phyloP scores from a whole-genome alignment of 2,329 filamentous ascomycete species.

The Lachnellula arida region DNA sequence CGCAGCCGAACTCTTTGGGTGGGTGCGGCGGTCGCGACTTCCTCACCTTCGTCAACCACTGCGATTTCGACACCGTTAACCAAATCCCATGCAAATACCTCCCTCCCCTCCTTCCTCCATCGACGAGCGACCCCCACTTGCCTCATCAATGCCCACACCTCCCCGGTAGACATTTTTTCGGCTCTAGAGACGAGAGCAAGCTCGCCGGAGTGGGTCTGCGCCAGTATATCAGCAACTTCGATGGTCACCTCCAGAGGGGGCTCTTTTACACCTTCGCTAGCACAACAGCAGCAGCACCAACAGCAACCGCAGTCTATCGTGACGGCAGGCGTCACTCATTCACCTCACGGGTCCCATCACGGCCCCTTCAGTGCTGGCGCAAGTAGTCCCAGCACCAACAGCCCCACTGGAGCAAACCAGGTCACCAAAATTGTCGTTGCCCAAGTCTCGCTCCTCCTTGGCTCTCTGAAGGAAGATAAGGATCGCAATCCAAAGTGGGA shows the following conservation, averaged over 20 bases:
- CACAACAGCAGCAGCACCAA: conserved; percentile 25
- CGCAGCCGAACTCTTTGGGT: background rate
- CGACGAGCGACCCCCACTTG: conserved; percentile 3
- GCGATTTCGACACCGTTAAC: background rate
- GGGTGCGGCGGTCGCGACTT: background rate
- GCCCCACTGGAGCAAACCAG: conserved; percentile 49
- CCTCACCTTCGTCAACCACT: conserved; percentile 1
- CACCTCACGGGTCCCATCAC: conserved; percentile 42
- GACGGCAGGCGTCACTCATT: conserved; percentile 32
- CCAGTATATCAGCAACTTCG: conserved; percentile 32
- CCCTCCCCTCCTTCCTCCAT: background rate
- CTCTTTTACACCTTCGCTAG: conserved; percentile 34
- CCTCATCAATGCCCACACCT: conserved; percentile 27
- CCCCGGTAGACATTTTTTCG: conserved; percentile 31
- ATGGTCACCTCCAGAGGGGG: conserved; percentile 35
- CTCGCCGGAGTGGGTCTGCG: conserved; percentile 33
- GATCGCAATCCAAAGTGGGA: conserved; percentile 82
- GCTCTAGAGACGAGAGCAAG: conserved; percentile 31
- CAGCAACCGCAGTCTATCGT: conserved; percentile 27
- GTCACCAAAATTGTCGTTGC: conserved; percentile 92
- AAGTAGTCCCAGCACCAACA: conserved; percentile 33
- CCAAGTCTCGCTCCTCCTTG: conserved; percentile 90
- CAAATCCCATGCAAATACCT: background rate
- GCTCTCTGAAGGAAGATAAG: conserved; percentile 92
- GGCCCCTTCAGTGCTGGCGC: conserved; percentile 35